Evolutionary conservation across 805 yeast species (phyloP).

Genomic region (Wickerhamomyces hampshirensis): DNA sequence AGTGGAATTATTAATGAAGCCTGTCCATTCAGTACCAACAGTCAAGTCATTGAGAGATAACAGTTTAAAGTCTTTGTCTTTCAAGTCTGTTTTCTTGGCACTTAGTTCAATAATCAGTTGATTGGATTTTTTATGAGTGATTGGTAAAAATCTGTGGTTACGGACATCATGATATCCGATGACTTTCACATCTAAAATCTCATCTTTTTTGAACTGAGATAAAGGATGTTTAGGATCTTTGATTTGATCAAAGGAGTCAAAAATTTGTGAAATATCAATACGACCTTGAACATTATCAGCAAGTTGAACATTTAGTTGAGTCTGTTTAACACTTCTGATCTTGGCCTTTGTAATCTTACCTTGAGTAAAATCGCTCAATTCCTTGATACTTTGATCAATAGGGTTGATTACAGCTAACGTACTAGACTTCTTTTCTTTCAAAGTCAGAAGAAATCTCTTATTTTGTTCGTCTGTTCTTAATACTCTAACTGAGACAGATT

Average conservation of each 20-base stretch:
- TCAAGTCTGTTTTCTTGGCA: slow-evolving; percentile 40
- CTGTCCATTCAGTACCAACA: slow-evolving; percentile 48
- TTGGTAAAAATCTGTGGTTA: slow-evolving; percentile 61
- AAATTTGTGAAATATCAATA: slow-evolving; percentile 69
- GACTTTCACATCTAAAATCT: slow-evolving; percentile 54
- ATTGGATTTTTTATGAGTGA: slow-evolving; percentile 53
- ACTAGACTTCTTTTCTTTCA: slow-evolving; percentile 36
- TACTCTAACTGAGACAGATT: slow-evolving; percentile 68
- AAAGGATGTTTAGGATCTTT: slow-evolving; percentile 56
- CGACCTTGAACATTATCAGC: slow-evolving; percentile 80
- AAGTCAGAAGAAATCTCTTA: slow-evolving; percentile 64
- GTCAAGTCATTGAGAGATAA: slow-evolving; percentile 38
- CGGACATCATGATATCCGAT: slow-evolving; percentile 75
- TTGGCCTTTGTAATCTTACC: slow-evolving; percentile 60
- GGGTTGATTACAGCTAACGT: slow-evolving; percentile 43
- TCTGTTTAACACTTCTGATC: slow-evolving; percentile 59
- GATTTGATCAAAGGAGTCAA: slow-evolving; percentile 49
- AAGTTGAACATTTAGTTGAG: slow-evolving; percentile 69
- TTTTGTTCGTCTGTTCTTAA: slow-evolving; percentile 63
- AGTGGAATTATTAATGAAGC: slow-evolving; percentile 60
- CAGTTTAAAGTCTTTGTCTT: slow-evolving; percentile 23
- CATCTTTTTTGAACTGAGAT: slow-evolving; percentile 51
- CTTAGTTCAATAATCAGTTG: slow-evolving; percentile 62
- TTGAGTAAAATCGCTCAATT: slow-evolving; percentile 45
- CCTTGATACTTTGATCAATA: slow-evolving; percentile 47